phyloP scores from a whole-genome alignment of 2,329 filamentous ascomycete genomes.

The Colletotrichum eleusines region DNA sequence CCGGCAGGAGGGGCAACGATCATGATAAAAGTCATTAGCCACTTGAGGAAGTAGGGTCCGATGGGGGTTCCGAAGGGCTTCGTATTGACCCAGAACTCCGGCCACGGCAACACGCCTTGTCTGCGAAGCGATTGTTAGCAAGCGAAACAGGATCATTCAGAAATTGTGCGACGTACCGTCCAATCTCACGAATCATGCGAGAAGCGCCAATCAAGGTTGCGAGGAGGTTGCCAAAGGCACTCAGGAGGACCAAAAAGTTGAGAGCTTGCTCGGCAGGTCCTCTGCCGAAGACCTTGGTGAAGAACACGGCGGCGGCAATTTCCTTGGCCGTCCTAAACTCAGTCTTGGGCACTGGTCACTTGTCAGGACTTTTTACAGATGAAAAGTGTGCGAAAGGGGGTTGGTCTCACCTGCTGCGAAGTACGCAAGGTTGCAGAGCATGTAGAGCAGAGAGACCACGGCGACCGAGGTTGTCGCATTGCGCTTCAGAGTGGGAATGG shows the following conservation, averaged over 20 bases:
- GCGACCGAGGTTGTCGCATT: constrained; percentile 63
- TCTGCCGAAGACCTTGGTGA: constrained; percentile 67
- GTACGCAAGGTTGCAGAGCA: constrained; percentile 71
- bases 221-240: constrained; percentile 70
- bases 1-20: constrained; percentile 71
- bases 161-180: constrained; percentile 50
- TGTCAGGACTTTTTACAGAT: background rate
- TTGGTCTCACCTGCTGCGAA: constrained; percentile 55
- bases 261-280: constrained; percentile 63
- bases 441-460: constrained; percentile 66
- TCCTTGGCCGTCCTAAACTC: constrained; percentile 64
- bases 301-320: constrained; percentile 69
- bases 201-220: constrained; percentile 67
- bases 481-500: constrained; percentile 66
- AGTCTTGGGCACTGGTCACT: constrained; percentile 59
- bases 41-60: constrained; percentile 70
- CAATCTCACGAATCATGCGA: constrained; percentile 70
- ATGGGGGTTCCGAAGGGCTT: constrained; percentile 73
- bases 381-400: no score
- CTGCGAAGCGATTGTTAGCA: constrained; percentile 37
- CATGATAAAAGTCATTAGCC: constrained; percentile 68
- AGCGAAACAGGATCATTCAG: no score
- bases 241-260: constrained; percentile 68
- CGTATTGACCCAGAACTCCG: constrained; percentile 72
- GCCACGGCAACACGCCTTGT: constrained; percentile 71